These are phyloP conservation scores for Pholiota molesta DNA, from an alignment of 768 basidiomycete species.

Conservation along the genomic window DNA sequence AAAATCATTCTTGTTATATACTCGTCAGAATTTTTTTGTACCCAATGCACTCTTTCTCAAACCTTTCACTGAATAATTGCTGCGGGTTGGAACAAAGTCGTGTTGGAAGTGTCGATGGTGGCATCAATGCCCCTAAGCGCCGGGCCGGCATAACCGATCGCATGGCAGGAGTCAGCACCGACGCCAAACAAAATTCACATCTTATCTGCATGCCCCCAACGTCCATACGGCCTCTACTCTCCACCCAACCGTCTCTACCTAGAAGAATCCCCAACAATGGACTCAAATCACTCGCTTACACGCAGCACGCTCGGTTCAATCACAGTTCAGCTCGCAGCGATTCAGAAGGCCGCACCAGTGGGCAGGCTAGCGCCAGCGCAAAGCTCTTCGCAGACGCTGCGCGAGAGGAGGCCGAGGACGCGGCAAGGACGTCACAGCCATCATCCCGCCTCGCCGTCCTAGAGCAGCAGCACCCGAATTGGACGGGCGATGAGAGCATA, in stretches of 20 bases:
- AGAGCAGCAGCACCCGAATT: slow-evolving; percentile 61
- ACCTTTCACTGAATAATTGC: no score
- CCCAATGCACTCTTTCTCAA: no score
- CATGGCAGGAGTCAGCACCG: no score
- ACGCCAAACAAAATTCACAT: no score
- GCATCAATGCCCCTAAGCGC: no score
- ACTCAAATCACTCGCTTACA: background rate
- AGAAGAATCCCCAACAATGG: background rate
- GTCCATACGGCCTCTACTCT: background rate
- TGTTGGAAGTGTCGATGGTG: no score
- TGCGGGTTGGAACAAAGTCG: no score
- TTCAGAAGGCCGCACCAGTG: background rate
- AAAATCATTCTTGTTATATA: no score
- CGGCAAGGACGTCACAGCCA: slow-evolving; percentile 14
- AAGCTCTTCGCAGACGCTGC: slow-evolving; percentile 71
- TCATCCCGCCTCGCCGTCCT: slow-evolving; percentile 24
- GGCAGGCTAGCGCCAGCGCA: slow-evolving; percentile 42
- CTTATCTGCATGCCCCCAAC: no score
- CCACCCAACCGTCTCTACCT: background rate
- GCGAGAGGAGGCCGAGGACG: slow-evolving; percentile 47
- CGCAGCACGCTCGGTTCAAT: background rate
- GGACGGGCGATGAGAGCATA: slow-evolving; percentile 77
- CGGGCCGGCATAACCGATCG: no score
- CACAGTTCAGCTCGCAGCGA: background rate
- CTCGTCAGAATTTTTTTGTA: no score